phyloP scores from a whole-genome alignment of 257 asterid genomes.

The Solanum gracilifrons region DNA sequence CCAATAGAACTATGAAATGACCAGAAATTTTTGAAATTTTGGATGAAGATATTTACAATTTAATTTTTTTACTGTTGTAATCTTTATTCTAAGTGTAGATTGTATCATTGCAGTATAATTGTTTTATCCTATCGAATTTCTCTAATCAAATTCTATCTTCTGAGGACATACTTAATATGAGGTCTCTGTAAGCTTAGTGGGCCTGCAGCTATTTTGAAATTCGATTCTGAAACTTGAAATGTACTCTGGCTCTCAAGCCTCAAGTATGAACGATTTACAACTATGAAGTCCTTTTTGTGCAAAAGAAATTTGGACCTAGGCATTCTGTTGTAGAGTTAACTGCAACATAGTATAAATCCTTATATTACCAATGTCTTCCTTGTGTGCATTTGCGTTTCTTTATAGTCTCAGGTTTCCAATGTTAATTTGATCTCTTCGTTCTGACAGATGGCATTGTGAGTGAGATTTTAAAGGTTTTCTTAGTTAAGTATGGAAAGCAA shows the following conservation, averaged over 20 bases:
- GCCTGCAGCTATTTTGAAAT: background rate
- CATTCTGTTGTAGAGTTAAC: background rate
- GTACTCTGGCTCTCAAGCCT: background rate
- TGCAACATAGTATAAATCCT: background rate
- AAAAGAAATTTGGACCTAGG: background rate
- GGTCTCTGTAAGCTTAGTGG: background rate
- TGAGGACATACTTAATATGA: background rate
- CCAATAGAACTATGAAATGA: background rate
- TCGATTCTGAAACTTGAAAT: background rate
- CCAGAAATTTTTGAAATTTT: background rate
- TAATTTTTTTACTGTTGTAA: background rate
- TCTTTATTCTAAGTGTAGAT: background rate
- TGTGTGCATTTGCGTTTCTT: background rate
- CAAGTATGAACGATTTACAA: background rate
- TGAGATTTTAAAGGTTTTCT: conserved; percentile 45
- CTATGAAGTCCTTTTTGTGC: background rate
- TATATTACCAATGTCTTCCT: background rate
- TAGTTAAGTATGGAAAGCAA: conserved; percentile 70
- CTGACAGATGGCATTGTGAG: conserved; percentile 64
- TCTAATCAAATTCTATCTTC: background rate
- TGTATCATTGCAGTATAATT: background rate
- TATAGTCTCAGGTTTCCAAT: background rate
- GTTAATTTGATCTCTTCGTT: background rate
- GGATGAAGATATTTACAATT: background rate
- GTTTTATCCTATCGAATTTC: background rate